Conservation (phyloP, 176 grass and related monocot species). For the Luzula sylvatica region DNA sequence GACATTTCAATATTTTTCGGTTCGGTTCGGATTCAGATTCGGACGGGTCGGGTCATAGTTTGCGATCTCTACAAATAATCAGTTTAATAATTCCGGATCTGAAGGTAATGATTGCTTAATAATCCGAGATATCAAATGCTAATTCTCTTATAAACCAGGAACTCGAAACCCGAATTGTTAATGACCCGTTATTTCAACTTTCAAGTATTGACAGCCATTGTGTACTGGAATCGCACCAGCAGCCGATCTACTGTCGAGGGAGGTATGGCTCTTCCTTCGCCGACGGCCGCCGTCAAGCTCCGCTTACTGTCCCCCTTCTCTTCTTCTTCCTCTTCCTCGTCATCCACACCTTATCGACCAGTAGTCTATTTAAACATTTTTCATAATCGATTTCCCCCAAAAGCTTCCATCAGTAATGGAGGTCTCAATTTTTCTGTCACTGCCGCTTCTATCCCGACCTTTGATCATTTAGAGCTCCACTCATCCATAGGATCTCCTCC, state of each 20-base stretch:
- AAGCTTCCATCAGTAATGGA: background rate
- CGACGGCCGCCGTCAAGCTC: background rate
- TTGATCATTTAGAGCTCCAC: background rate
- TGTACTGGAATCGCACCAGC: no score
- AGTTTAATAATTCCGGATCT: no score
- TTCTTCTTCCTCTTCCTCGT: slow-evolving; percentile 6
- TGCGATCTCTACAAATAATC: no score
- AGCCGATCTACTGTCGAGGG: background rate
- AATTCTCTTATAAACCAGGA: no score
- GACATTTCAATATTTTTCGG: no score
- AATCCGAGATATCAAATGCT: no score
- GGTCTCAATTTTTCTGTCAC: slow-evolving; percentile 1
- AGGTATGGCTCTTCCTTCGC: slow-evolving; percentile 3
- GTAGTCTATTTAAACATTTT: background rate
- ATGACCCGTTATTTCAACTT: no score
- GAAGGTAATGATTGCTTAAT: no score
- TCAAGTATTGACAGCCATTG: no score
- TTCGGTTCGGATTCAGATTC: no score
- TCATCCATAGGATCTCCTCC: slow-evolving; percentile 11
- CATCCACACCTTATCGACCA: background rate
- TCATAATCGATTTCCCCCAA: background rate
- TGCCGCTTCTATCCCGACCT: background rate
- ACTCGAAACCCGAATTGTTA: no score
- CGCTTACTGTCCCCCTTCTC: slow-evolving; percentile 2
- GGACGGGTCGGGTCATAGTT: no score